Evolutionary conservation across 2,329 filamentous ascomycete genomes (phyloP).

Genomic region (Trichoderma semiorbis): DNA sequence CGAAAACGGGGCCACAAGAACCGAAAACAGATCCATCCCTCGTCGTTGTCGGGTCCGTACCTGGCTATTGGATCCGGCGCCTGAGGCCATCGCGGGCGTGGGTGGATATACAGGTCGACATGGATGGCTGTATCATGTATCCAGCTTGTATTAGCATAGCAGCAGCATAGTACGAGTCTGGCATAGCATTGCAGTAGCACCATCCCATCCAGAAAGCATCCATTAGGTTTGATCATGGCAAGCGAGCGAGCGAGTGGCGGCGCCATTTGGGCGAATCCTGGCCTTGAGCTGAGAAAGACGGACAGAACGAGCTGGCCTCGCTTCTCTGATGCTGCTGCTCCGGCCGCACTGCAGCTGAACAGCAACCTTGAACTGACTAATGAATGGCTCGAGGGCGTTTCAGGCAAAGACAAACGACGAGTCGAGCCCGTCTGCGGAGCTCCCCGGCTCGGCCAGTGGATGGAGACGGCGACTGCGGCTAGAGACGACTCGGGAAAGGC

Average conservation of each 20-base stretch:
- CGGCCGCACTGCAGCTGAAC: background rate
- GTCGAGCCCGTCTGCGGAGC: slow-evolving; percentile 10
- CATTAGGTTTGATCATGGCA: background rate
- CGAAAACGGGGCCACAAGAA: slow-evolving; percentile 12
- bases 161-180: background rate
- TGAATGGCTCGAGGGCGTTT: background rate
- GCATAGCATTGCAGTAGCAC: background rate
- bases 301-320: background rate
- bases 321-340: background rate
- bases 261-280: background rate
- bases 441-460: background rate
- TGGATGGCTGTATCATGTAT: background rate
- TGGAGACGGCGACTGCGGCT: background rate
- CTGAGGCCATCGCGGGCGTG: slow-evolving; percentile 9
- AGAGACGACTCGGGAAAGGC: background rate
- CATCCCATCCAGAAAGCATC: background rate
- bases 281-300: background rate
- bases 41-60: slow-evolving; percentile 14
- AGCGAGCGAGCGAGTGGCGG: background rate
- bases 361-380: background rate
- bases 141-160: background rate
- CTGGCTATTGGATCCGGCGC: slow-evolving; percentile 16
- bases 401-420: slow-evolving; percentile 11
- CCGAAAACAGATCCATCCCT: slow-evolving; percentile 9
- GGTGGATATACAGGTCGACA: background rate